phyloP scores from a whole-genome alignment of 192 early-diverging fungal genomes.

The Pilaira anomala region DNA sequence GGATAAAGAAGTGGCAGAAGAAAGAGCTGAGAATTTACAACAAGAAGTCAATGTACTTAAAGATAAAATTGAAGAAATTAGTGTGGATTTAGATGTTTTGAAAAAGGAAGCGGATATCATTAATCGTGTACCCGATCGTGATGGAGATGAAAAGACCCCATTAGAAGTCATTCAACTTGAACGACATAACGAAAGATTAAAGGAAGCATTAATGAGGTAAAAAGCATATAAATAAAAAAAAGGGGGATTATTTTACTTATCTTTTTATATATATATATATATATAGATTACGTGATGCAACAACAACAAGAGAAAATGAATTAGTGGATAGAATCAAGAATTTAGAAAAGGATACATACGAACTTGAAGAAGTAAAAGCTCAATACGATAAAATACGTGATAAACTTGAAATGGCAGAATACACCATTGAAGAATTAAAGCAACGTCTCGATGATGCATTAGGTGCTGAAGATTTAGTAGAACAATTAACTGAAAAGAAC shows the following conservation, averaged over 20 bases:
- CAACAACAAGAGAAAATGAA: slow-evolving; percentile 68
- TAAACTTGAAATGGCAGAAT: slow-evolving; percentile 61
- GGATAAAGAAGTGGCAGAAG: slow-evolving; percentile 92
- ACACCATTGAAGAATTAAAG: slow-evolving; percentile 79
- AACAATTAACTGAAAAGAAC: slow-evolving; percentile 82
- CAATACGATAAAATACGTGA: slow-evolving; percentile 55
- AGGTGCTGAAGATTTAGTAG: slow-evolving; percentile 82
- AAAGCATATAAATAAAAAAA: background rate
- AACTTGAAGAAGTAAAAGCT: slow-evolving; percentile 55
- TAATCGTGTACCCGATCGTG: slow-evolving; percentile 27
- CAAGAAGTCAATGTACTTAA: slow-evolving; percentile 69
- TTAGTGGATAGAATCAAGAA: slow-evolving; percentile 57
- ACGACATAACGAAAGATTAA: slow-evolving; percentile 82
- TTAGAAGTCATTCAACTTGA: slow-evolving; percentile 68
- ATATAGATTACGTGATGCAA: slow-evolving; percentile 79
- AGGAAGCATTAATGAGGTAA: slow-evolving; percentile 83
- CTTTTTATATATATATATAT: too few species aligned
- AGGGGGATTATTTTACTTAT: background rate
- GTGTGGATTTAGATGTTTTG: slow-evolving; percentile 63
- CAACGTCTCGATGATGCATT: slow-evolving; percentile 75
- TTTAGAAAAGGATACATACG: slow-evolving; percentile 67
- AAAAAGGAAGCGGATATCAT: slow-evolving; percentile 55
- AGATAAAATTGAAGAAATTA: slow-evolving; percentile 78
- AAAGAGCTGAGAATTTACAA: slow-evolving; percentile 71
- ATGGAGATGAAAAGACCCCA: slow-evolving; percentile 42